Percentiles rank a stretch among this genome's conserved stretches.
phyloP scores from a whole-genome alignment of 2,329 filamentous ascomycete species.

The Aspergillus sp. region DNA sequence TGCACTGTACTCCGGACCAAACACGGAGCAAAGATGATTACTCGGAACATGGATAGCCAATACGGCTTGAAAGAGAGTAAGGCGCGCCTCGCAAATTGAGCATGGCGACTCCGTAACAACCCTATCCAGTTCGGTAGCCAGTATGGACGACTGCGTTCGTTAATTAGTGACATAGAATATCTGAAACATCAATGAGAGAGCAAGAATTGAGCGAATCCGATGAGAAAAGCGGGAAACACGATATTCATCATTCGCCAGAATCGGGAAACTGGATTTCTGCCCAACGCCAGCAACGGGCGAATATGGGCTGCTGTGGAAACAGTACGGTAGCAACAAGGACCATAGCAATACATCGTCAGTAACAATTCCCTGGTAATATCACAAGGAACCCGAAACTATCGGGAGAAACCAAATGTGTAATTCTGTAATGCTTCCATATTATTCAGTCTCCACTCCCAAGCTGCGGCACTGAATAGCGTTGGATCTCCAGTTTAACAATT shows the following conservation, averaged over 20 bases:
- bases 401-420: too few species aligned
- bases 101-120: not conserved
- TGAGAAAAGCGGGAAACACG: not conserved
- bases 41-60: not conserved
- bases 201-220: conserved; percentile 11
- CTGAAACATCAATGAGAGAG: not conserved
- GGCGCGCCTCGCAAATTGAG: conserved; percentile 4
- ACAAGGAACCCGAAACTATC: too few species aligned
- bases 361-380: too few species aligned
- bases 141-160: too few species aligned
- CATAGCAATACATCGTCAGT: too few species aligned
- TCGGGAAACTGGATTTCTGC: conserved; percentile 20
- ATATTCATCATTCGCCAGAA: not conserved
- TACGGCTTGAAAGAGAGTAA: not conserved
- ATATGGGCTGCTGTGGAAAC: too few species aligned
- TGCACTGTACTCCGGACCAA: not conserved
- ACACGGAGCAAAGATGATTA: not conserved
- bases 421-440: too few species aligned
- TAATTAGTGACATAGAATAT: too few species aligned
- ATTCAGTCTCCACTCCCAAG: not conserved
- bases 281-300: conserved; percentile 9
- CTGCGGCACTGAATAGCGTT: not conserved
- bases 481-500: not conserved
- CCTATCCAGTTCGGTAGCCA: too few species aligned
- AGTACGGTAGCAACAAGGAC: too few species aligned